A percentile compares a stretch with the other conserved stretches of the same genome.
Conservation (phyloP, 1,284 basidiomycete species). For the Boletellus deceptivus region DNA sequence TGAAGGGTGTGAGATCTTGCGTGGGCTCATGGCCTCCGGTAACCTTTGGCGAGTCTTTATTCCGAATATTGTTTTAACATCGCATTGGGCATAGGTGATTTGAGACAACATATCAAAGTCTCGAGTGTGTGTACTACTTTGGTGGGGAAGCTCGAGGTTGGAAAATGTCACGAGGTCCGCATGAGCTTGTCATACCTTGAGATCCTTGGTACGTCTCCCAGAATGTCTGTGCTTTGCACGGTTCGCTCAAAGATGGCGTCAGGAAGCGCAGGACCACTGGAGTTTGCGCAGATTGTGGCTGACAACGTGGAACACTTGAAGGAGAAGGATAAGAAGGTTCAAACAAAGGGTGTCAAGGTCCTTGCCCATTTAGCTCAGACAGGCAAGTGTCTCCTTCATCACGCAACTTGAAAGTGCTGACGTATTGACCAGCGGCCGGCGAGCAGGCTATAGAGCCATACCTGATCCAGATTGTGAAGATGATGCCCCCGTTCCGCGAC, state of each 20-base stretch:
- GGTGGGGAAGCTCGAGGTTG: background rate
- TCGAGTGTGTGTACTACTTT: background rate
- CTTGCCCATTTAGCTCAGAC: slow-evolving; percentile 6
- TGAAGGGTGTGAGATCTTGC: background rate
- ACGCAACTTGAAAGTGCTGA: background rate
- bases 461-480: slow-evolving; percentile 5
- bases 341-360: slow-evolving; percentile 2
- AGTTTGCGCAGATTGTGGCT: background rate
- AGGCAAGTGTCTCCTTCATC: background rate
- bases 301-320: background rate
- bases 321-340: background rate
- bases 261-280: background rate
- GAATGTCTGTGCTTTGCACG: background rate
- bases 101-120: background rate
- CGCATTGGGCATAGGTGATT: background rate
- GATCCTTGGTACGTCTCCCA: background rate
- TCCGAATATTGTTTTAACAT: background rate
- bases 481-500: background rate
- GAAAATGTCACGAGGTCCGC: background rate
- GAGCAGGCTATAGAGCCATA: background rate
- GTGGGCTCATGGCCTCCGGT: background rate
- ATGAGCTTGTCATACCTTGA: slow-evolving; percentile 5
- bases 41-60: background rate
- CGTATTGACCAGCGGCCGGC: background rate
- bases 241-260: background rate